Evolutionary conservation across 225 moss, liverwort and hornwort species (phyloP).

Genomic region (Physcomitrellopsis africana): DNA sequence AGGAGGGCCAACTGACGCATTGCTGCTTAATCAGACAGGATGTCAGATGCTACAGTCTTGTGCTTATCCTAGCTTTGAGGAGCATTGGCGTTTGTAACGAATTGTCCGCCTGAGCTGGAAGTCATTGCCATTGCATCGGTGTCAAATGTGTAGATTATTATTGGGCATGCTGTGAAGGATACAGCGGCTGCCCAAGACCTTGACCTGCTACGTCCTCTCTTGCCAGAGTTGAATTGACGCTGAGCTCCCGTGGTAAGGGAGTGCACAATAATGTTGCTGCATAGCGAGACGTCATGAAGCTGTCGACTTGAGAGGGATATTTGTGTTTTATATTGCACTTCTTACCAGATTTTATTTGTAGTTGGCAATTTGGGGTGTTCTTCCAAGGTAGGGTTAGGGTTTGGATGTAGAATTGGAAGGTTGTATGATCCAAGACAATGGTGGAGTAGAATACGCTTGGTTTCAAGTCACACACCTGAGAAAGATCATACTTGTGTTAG

Average conservation of each 20-base stretch:
- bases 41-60: too few species aligned
- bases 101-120: too few species aligned
- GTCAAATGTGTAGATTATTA: conserved; percentile 49
- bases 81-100: too few species aligned
- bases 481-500: too few species aligned
- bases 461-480: too few species aligned
- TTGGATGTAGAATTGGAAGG: neutral
- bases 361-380: neutral
- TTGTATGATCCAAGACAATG: neutral
- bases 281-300: neutral
- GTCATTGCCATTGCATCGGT: neutral
- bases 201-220: neutral
- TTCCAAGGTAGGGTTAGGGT: conserved; percentile 3
- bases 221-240: neutral
- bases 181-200: neutral
- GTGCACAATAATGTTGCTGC: neutral
- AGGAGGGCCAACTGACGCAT: too few species aligned
- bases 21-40: too few species aligned
- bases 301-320: neutral
- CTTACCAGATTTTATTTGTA: neutral
- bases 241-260: neutral
- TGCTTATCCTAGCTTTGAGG: too few species aligned
- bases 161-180: neutral
- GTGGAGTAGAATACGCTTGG: too few species aligned
- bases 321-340: neutral